Conservation (phyloP, 768 basidiomycete species). For the Cyathus striatus region DNA sequence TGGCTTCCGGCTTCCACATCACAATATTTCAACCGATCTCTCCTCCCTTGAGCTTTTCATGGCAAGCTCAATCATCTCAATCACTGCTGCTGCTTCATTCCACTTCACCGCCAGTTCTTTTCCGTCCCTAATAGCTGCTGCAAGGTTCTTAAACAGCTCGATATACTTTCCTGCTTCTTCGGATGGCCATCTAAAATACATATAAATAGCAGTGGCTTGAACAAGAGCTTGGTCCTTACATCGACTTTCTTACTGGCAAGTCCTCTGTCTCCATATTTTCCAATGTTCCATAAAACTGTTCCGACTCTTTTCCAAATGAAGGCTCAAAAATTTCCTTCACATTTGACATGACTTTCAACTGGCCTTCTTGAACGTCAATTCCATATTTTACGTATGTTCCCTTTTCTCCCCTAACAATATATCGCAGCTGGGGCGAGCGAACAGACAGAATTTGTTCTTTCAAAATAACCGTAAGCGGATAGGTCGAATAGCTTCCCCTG, state of each 20-base stretch:
- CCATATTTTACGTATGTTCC: constrained; percentile 76
- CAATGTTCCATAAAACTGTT: constrained; percentile 56
- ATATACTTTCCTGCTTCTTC: constrained; percentile 52
- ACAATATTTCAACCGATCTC: constrained; percentile 26
- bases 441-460: constrained; percentile 69
- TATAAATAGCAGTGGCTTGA: no score
- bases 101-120: constrained; percentile 61
- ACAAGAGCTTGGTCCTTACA: constrained; percentile 17
- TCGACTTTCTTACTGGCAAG: constrained; percentile 28
- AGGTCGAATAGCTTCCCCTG: constrained; percentile 28
- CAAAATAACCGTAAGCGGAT: constrained; percentile 63
- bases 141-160: constrained; percentile 62
- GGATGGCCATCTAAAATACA: constrained; percentile 56
- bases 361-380: constrained; percentile 75
- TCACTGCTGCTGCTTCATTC: constrained; percentile 64
- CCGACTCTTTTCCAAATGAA: constrained; percentile 57
- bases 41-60: constrained; percentile 62
- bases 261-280: constrained; percentile 51
- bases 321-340: constrained; percentile 39
- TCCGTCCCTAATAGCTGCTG: constrained; percentile 51
- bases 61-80: constrained; percentile 76
- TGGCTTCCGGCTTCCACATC: no score
- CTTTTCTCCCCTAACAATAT: constrained; percentile 62
- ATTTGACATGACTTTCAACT: constrained; percentile 52
- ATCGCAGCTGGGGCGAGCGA: constrained; percentile 62